Base-by-base conservation (phyloP, 257 asterid genomes). In the Ocimum tenuiflorum region DNA sequence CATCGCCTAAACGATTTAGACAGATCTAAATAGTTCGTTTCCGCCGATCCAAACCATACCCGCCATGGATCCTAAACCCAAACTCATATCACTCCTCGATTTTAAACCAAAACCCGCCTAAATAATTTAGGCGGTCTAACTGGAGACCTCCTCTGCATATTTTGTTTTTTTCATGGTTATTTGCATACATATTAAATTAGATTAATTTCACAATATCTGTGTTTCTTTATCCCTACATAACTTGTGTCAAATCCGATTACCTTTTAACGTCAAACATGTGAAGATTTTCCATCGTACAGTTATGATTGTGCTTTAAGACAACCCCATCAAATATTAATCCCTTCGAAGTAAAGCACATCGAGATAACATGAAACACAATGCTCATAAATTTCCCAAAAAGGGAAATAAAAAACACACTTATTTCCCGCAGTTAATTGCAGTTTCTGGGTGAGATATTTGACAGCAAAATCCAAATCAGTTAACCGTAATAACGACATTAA, bases 221-320 rank as follows among this genome's bases (percentile, higher is more conserved):
- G n/a, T 42, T 12, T 12, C 6, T 3, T 42, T 3, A 36, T 2
- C 15, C 15, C 4, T 3, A 41, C 15, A 42, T 3, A 4, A 42
- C 12, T 14, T 23, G 3, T 20, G 20, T 18, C 6, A 55, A 15
- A 14, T 17, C 1, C 13, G 49, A 63, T 65, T 65, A 75, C 62
- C 55, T 74, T 60, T 76, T 76, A 67, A 68, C 77, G 70, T 76
- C 77, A 73, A 57, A 50, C 70, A 62, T 35, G 75, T 47, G 79
- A 55, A 56, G 59, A 45, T 54, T 60, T 51, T 58, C 24, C 33
- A 4, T 22, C 54, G 48, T 64, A 70, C 59, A 52, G 17, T 47
- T 31, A 56, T 59, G 78, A 76, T 72, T 72, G 61, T 68, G 76
- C 81, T 79, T 75, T 13, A 79, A 79, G 83, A 68, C 71, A 75